Base-by-base conservation (phyloP, 1,284 basidiomycete species). In the Boletus mariae region DNA sequence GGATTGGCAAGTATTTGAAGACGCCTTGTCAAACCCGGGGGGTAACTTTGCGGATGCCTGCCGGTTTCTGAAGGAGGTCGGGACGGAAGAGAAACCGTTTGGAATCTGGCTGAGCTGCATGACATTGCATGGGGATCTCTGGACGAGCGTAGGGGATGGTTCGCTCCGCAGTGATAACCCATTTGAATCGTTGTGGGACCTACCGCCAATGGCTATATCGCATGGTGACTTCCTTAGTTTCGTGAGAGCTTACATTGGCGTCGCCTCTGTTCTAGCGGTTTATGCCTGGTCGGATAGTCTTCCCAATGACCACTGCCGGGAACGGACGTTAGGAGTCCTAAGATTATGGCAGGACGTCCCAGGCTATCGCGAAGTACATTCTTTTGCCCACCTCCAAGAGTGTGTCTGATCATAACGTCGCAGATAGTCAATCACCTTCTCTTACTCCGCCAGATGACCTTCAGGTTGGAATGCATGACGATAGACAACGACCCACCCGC, bases 221-320 rank as follows among this genome's bases (percentile, higher is more conserved):
- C 80, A 83, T 63, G 76, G 77, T 34, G 80, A 84, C 47, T 86
- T 89, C 58, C 68, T 87, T 17, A 71, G 76, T 1, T 84, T 86
- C 56, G 70, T 86, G 20, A 76, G 83, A 54, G 84, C 83, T 0
- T 82, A 79, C 56, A 70, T 90, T 45, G 88, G 88, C 7, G 75
- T 90, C 4, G 76, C 83, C 4, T 76, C 77, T 45, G 81, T 88
- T 10, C 68, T 91, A n/a, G 82, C 82, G 1, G 84, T 87, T n/a
- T 84, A 84, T 62, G 84, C 85, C 7, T 91, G 87, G 84, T 80
- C 87, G 17, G 88, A 90, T 61, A 85, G 85, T 64, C 71, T 87
- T n/a, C 84, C 83, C 1, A 79, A 84, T 55, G 77, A 80, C 53
- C 66, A 68, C 15, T 86, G 85, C 61, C 76, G 84, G 8, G 84